These are phyloP conservation scores for Diospyros lotus DNA, from an alignment of 148 eudicot genomes.

Conservation along the genomic window DNA sequence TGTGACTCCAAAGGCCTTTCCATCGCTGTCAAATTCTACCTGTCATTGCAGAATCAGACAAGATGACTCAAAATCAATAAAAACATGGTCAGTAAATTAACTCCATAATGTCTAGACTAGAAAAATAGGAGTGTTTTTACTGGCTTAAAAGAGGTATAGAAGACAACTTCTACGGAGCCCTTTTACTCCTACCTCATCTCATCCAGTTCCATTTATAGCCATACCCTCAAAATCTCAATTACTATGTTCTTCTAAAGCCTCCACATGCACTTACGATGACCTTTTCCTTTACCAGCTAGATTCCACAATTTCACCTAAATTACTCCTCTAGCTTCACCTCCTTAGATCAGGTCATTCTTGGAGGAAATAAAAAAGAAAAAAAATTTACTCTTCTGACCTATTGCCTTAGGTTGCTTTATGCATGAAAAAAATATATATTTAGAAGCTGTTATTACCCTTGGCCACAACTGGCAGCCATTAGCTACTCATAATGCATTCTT, in stretches of 20 bases:
- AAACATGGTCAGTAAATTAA: slow-evolving; percentile 12
- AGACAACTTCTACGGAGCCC: not conserved
- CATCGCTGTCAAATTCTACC: slow-evolving; percentile 75
- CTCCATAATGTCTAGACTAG: not conserved
- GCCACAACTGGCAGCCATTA: not conserved
- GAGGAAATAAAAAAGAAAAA: not conserved
- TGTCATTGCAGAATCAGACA: slow-evolving; percentile 15
- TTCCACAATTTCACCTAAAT: not conserved
- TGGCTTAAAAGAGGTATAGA: not conserved
- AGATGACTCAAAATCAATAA: not conserved
- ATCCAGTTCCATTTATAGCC: not conserved
- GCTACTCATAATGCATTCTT: not conserved
- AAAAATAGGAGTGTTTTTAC: not conserved
- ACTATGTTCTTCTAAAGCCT: not conserved
- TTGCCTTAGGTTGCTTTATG: not conserved
- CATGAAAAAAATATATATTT: not conserved
- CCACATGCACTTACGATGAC: not conserved
- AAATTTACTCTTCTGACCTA: not conserved
- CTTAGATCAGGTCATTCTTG: not conserved
- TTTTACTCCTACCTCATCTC: not conserved
- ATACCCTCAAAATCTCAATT: not conserved
- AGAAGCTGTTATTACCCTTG: no score
- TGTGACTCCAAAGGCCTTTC: slow-evolving; percentile 76
- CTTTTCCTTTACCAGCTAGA: not conserved
- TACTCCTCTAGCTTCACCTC: not conserved